Base-by-base conservation (phyloP, 2,329 filamentous ascomycete genomes). In the Fusarium albosuccineum region DNA sequence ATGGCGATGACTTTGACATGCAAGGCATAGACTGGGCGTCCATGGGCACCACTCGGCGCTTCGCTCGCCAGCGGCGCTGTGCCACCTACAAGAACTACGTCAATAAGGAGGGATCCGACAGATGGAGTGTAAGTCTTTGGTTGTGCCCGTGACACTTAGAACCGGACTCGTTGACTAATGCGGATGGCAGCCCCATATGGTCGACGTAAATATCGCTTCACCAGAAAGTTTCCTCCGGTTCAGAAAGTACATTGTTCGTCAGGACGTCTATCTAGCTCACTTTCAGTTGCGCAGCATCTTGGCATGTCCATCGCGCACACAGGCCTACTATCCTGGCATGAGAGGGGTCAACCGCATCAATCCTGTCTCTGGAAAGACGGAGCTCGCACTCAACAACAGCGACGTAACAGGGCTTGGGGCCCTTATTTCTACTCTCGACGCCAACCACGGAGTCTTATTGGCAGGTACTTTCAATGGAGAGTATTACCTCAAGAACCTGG, bases 271-370 rank as follows among this genome's bases (percentile, higher is more conserved):
- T 62, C 76, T 91, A 16, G 80, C 86, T n/a, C 89, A 91, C 76
- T 91, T 91, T 63, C 89, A 91, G 72, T 80, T 91, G 11, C 86
- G 89, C 42, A 89, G 89, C 69, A 80, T 90, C 14, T 77, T 91
- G 17, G 86, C 86, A 3, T 85, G 84, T 70, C 81, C 85, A 6
- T 86, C 85, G 9, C 81, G 84, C 33, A 85, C 83, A 7, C 83
- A 85, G 41, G 81, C 83, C 9, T 91, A 86, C 72, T 91, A 90
- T 69, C 84, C 87, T 3, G 82, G 82, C 36, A 73, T 75, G 40
- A 80, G 79, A 49, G 81, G 82, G 13, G 80, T 91, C 16, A 79
- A 83, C 41, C 80, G 85, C 54, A 80, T 86, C 64, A 86, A 89
- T 71, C 82, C 85, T 9, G 74, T 82, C 39, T 83, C 83, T 3